phyloP scores from a whole-genome alignment of 139 green algal genomes.

The Chlorella sp. region DNA sequence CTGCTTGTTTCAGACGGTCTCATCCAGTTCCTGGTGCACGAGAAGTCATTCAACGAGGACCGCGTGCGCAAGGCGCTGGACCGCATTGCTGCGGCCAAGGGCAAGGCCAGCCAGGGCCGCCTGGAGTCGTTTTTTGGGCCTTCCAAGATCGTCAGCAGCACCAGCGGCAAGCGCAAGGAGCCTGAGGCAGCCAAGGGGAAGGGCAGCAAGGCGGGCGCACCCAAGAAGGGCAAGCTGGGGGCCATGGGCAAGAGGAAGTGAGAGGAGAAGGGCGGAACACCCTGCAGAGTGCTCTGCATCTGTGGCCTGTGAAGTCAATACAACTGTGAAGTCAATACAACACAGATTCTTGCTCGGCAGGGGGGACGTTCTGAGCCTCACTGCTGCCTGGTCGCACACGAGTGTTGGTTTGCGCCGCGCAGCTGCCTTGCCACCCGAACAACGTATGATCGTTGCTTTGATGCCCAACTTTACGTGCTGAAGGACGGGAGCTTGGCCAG shows the following conservation, averaged over 20 bases:
- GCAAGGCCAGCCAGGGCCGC: conserved; percentile 78
- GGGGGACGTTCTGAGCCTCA: no score
- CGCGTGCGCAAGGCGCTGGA: conserved; percentile 77
- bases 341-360: no score
- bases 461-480: no score
- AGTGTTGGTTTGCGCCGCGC: no score
- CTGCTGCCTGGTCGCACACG: no score
- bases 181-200: conserved; percentile 37
- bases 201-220: conserved; percentile 34
- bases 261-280: no score
- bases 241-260: conserved; percentile 41
- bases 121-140: conserved; percentile 91
- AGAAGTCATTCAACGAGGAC: conserved; percentile 96
- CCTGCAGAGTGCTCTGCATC: no score
- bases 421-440: no score
- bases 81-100: conserved; percentile 72
- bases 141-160: conserved; percentile 50
- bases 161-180: conserved; percentile 58
- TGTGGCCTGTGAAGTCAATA: no score
- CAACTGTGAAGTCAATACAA: no score
- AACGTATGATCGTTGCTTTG: no score
- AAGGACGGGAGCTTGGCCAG: no score
- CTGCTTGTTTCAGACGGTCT: conserved; percentile 77
- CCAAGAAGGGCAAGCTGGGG: conserved; percentile 55
- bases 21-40: conserved; percentile 91